Conservation (phyloP, 202 grass and related monocot species). For the Schoenoplectus triqueter region DNA sequence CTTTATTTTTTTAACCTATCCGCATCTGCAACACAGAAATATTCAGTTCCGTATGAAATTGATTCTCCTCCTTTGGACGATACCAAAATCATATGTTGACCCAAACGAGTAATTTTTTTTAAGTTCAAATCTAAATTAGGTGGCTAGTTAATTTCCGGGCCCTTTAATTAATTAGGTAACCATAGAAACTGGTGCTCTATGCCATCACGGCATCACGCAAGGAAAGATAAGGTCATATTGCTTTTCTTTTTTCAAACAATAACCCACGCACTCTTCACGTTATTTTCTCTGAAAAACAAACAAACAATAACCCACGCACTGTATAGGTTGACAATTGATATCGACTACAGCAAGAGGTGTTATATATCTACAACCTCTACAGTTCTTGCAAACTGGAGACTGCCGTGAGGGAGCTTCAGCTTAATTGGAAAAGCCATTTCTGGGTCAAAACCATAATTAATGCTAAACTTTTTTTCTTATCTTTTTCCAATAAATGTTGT, state of each 20-base stretch:
- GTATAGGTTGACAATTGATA: no score
- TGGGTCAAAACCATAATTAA: neutral
- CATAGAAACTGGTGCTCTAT: conserved; percentile 25
- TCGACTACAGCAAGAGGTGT: no score
- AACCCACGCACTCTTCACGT: conserved; percentile 30
- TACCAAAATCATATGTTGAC: conserved; percentile 36
- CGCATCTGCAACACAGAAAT: neutral
- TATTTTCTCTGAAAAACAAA: neutral
- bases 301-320: no score
- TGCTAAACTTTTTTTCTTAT: no score
- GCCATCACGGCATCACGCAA: conserved; percentile 31
- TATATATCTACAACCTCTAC: neutral
- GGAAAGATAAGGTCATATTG: conserved; percentile 39
- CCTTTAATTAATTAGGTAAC: conserved; percentile 18
- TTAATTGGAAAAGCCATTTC: neutral
- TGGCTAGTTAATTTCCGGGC: conserved; percentile 28
- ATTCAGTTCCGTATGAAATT: conserved; percentile 37
- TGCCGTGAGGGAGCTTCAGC: neutral
- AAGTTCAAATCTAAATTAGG: neutral
- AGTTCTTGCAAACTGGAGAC: neutral
- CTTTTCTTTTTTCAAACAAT: conserved; percentile 33
- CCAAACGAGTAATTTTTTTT: neutral
- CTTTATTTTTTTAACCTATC: neutral
- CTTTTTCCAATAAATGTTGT: no score
- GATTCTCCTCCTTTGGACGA: conserved; percentile 17